Evolutionary conservation across 2,329 filamentous ascomycete genomes (phyloP).

Genomic region (Biscogniauxia mediterranea): DNA sequence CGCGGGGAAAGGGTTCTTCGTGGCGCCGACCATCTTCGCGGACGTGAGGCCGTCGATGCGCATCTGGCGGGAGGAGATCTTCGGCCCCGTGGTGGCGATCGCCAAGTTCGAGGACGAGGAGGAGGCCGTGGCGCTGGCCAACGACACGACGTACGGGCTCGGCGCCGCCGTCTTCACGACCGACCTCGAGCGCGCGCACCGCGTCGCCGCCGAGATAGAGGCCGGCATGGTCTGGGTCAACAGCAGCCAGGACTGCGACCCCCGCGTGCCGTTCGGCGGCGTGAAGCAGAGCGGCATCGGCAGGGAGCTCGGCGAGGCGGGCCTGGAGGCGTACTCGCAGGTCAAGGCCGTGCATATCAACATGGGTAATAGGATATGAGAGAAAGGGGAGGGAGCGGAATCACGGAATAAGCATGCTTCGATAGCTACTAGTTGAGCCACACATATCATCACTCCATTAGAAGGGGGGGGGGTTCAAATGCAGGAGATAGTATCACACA

Average conservation of each 20-base stretch:
- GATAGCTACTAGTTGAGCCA: too few relatives aligned
- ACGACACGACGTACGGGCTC: conserved; percentile 63
- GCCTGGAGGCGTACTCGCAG: conserved; percentile 8
- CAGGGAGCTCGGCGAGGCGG: conserved; percentile 9
- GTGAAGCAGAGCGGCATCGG: conserved; percentile 15
- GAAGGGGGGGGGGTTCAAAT: too few relatives aligned
- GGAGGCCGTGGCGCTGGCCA: conserved; percentile 60
- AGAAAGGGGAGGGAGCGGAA: too few relatives aligned
- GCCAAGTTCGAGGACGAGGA: conserved; percentile 66
- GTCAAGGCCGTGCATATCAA: conserved; percentile 16
- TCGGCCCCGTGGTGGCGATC: conserved; percentile 32
- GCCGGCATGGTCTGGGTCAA: conserved; percentile 5
- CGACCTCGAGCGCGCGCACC: conserved; percentile 41
- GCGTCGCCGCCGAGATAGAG: neutral
- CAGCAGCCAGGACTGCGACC: conserved; percentile 9
- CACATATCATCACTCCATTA: too few relatives aligned
- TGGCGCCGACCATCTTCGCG: conserved; percentile 13
- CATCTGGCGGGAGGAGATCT: conserved; percentile 7
- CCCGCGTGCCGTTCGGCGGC: conserved; percentile 9
- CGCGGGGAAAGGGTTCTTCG: conserved; percentile 12
- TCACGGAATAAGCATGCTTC: too few relatives aligned
- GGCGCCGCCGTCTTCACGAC: conserved; percentile 64
- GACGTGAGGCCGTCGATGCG: conserved; percentile 2
- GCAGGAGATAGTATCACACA: too few relatives aligned
- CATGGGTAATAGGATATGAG: neutral